Base-by-base conservation (phyloP, 2,329 filamentous ascomycete species). In the Pestalotiopsis sp. region DNA sequence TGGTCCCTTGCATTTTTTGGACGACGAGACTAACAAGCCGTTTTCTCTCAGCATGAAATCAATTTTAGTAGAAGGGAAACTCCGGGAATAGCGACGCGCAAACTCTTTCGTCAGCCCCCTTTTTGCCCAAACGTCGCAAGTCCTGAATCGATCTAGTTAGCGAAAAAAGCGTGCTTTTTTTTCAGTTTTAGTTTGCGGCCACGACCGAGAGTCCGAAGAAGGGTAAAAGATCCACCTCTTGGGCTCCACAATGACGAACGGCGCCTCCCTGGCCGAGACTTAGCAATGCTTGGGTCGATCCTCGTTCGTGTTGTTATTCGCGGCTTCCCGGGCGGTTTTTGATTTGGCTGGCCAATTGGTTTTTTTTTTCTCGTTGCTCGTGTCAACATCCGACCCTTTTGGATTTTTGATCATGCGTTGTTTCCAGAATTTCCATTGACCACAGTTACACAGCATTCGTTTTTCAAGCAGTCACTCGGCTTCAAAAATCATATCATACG, bases 231-330 rank as follows among this genome's bases (percentile, higher is more conserved):
- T 38, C 59, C 59, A 61, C 59, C 45, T 20, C 7, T 1, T 9
- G 27, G 27, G 59, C 7, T 61, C 59, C 59, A 61, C 59, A 36
- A 61, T 61, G 59, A 61, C 59, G 59, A 61, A 61, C 59, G 25
- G 59, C 31, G 57, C 27, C 57, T 59, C n/a, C 25, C 20, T 58
- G 56, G 41, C 17, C 41, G 41, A 17, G 45, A 52, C 17, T 9
- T 23, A 25, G 11, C 57, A 59, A 36, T 25, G 57, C 23, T 31
- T 31, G 27, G 57, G 27, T 59, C 57, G 45, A 52, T 52, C 45
- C 45, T 52, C 3, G 20, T 9, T 52, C 45, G 45, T 52, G 45
- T 52, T 52, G 20, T 52, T 52, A 20, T n/a, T 52, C 45, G 45
- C 20, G 17, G 45, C 17, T 52, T 9, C 45, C 45, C 6, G 45